Conservation (phyloP, 108 stramenopile species). For the Discostella pseudostelligera region DNA sequence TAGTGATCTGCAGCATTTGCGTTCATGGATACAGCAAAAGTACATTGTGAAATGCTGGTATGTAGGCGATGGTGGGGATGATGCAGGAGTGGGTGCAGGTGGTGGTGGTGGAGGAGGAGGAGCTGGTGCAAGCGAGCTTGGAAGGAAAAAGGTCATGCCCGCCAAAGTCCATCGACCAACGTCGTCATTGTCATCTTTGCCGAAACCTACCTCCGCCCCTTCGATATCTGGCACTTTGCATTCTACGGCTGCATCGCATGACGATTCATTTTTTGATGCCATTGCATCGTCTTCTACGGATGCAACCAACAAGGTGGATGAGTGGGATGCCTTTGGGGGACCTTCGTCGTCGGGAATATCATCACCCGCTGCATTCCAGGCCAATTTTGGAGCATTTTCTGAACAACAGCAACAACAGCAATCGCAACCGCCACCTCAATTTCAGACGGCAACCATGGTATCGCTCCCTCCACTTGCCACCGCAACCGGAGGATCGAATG, state of each 20-base stretch:
- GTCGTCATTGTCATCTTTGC: too few species aligned
- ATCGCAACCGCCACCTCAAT: constrained; percentile 29
- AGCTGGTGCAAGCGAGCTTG: neutral
- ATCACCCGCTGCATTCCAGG: constrained; percentile 21
- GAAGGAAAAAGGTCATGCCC: constrained; percentile 22
- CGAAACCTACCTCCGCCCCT: constrained; percentile 14
- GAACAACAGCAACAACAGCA: constrained; percentile 46
- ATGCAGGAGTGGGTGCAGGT: neutral
- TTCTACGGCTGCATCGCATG: constrained; percentile 23
- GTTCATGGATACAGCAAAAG: constrained; percentile 74
- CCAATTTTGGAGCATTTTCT: constrained; percentile 30
- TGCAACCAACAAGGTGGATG: constrained; percentile 18
- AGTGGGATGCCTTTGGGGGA: constrained; percentile 73
- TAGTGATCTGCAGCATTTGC: constrained; percentile 55
- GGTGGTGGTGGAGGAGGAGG: neutral
- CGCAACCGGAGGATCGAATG: too few species aligned
- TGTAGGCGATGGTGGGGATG: constrained; percentile 10
- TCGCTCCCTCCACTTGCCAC: constrained; percentile 19
- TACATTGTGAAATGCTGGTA: constrained; percentile 75
- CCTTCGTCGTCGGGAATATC: constrained; percentile 39
- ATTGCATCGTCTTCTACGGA: constrained; percentile 38
- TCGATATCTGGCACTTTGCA: constrained; percentile 19
- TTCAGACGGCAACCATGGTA: constrained; percentile 39
- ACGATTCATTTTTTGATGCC: constrained; percentile 55
- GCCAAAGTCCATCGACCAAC: neutral